A percentile compares a stretch with the other conserved stretches of the same genome.
phyloP scores from a whole-genome alignment of 495 filamentous ascomycete species.

The Diplogelasinospora grovesii region DNA sequence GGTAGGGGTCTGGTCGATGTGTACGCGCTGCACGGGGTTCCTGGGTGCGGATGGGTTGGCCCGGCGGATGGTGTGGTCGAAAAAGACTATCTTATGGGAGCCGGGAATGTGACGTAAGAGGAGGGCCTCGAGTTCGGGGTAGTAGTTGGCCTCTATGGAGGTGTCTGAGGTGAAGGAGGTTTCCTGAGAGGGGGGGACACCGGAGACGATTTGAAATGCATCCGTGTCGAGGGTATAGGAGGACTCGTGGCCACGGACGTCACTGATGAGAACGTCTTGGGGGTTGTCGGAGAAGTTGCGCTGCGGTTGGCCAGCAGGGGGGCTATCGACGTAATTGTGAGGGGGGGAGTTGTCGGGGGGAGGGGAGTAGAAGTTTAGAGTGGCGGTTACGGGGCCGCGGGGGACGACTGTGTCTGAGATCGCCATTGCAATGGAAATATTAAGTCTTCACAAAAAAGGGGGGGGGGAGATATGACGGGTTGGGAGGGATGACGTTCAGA shows the following conservation, averaged over 20 bases:
- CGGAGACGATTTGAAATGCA: slow-evolving; percentile 59
- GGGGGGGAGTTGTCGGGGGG: slow-evolving; percentile 59
- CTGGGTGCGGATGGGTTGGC: slow-evolving; percentile 44
- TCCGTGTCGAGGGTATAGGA: slow-evolving; percentile 63
- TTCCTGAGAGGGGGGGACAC: slow-evolving; percentile 45
- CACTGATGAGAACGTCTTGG: slow-evolving; percentile 31
- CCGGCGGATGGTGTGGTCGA: slow-evolving; percentile 84
- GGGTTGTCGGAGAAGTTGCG: slow-evolving; percentile 50
- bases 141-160: slow-evolving; percentile 62
- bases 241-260: slow-evolving; percentile 57
- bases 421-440: too few species aligned
- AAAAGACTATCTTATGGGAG: slow-evolving; percentile 58
- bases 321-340: slow-evolving; percentile 62
- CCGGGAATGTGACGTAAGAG: slow-evolving; percentile 57
- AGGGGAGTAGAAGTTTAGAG: slow-evolving; percentile 61
- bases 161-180: slow-evolving; percentile 55
- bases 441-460: too few species aligned
- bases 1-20: slow-evolving; percentile 76
- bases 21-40: slow-evolving; percentile 61
- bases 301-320: slow-evolving; percentile 52
- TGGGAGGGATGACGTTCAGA: not conserved
- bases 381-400: slow-evolving; percentile 57
- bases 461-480: not conserved
- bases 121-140: slow-evolving; percentile 70
- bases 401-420: slow-evolving; percentile 40